Evolutionary conservation across 2,329 filamentous ascomycete species (phyloP).

Genomic region (Diatrype stigma): DNA sequence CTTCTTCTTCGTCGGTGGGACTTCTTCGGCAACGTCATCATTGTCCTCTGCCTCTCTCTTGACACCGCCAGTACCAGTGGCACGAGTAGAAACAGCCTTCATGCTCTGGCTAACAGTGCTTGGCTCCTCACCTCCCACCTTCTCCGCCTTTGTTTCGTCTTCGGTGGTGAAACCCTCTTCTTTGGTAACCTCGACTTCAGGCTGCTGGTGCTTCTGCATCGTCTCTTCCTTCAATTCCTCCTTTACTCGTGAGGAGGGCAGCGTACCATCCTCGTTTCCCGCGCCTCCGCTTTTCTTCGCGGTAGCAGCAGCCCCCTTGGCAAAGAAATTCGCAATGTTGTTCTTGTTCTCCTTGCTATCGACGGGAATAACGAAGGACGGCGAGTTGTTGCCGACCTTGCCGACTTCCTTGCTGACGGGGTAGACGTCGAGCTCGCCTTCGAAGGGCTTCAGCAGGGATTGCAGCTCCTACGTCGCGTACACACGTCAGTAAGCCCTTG

Average conservation of each 20-base stretch:
- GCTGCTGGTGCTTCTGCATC: slow-evolving; percentile 9
- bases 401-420: slow-evolving; percentile 85
- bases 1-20: slow-evolving; percentile 22
- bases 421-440: slow-evolving; percentile 78
- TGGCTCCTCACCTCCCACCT: too few relatives aligned
- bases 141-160: too few relatives aligned
- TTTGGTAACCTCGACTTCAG: slow-evolving; percentile 17
- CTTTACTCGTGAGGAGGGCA: too few relatives aligned
- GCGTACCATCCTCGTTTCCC: too few relatives aligned
- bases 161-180: slow-evolving; percentile 17
- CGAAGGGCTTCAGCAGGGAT: slow-evolving; percentile 70
- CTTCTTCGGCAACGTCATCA: slow-evolving; percentile 11
- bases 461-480: slow-evolving; percentile 58
- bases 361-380: slow-evolving; percentile 76
- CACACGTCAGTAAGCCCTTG: too few relatives aligned
- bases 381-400: slow-evolving; percentile 89
- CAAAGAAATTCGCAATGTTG: slow-evolving; percentile 93
- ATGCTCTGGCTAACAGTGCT: too few relatives aligned
- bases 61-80: not conserved
- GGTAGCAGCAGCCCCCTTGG: slow-evolving; percentile 38
- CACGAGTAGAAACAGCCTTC: too few relatives aligned
- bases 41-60: slow-evolving; percentile 24
- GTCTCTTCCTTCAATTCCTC: not conserved
- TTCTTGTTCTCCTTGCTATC: slow-evolving; percentile 83
- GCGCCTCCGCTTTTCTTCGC: slow-evolving; percentile 30